phyloP scores from a whole-genome alignment of 1,284 basidiomycete species.

The Fomitopsis schrenkii region DNA sequence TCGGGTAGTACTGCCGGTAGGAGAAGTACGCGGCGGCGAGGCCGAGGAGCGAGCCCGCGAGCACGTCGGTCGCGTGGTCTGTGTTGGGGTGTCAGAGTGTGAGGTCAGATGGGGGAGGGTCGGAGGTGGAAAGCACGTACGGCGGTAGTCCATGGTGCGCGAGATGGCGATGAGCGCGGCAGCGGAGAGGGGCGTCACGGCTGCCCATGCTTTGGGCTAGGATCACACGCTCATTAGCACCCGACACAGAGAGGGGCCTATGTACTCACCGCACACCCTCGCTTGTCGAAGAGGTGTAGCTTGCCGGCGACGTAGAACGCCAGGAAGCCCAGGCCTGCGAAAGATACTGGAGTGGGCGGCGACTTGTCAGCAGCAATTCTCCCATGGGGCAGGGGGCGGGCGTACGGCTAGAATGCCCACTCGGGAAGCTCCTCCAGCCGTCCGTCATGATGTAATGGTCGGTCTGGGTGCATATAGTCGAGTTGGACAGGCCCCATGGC shows the following conservation, averaged over 20 bases:
- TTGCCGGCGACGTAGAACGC: constrained; percentile 90
- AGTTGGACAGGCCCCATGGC: constrained; percentile 67
- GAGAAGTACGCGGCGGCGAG: constrained; percentile 70
- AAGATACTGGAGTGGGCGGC: constrained; percentile 58
- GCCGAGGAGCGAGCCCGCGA: constrained; percentile 79
- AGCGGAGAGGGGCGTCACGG: constrained; percentile 71
- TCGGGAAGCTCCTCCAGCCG: constrained; percentile 93
- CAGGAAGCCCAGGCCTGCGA: constrained; percentile 90
- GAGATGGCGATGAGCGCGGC: constrained; percentile 88
- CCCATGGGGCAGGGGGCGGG: constrained; percentile 11
- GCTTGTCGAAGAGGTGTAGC: constrained; percentile 83
- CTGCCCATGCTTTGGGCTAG: constrained; percentile 83
- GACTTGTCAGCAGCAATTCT: neutral
- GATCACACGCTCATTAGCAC: constrained; percentile 1
- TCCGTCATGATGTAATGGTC: constrained; percentile 61
- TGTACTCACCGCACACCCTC: constrained; percentile 68
- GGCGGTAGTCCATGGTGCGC: constrained; percentile 88
- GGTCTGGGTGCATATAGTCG: constrained; percentile 76
- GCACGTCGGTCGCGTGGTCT: constrained; percentile 90
- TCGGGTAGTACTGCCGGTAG: constrained; percentile 81
- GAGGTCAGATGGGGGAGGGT: neutral
- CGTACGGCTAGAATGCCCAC: constrained; percentile 84
- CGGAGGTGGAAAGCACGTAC: constrained; percentile 35
- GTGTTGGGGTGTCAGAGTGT: neutral
- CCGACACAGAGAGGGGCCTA: neutral